Conservation (phyloP, 345 rosid species). For the Pistacia integerrima region DNA sequence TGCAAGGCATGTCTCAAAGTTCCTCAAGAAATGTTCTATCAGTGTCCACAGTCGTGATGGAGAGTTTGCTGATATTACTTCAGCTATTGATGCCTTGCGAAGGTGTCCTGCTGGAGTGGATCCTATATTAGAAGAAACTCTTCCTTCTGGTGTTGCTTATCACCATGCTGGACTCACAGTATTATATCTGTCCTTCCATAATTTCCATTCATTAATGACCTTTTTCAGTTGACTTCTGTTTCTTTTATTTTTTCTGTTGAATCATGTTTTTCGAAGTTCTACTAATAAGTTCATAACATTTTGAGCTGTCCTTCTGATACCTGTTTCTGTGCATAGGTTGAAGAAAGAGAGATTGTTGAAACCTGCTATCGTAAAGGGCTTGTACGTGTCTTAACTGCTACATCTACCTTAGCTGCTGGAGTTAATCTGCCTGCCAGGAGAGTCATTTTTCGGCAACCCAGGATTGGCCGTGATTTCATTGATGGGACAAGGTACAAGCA, state of each 20-base stretch:
- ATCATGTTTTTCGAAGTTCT: not conserved
- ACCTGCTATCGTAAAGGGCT: conserved; percentile 91
- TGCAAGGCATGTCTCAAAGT: conserved; percentile 82
- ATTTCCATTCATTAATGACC: not conserved
- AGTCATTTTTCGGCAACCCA: conserved; percentile 97
- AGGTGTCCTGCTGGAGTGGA: conserved; percentile 90
- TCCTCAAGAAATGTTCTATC: conserved; percentile 59
- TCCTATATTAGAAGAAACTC: conserved; percentile 86
- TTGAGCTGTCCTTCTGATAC: conserved; percentile 8
- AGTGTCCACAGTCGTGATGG: conserved; percentile 43
- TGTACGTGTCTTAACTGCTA: conserved; percentile 87
- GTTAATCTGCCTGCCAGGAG: conserved; percentile 98
- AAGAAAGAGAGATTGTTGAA: conserved; percentile 96
- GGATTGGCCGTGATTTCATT: conserved; percentile 92
- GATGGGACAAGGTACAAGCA: conserved; percentile 98
- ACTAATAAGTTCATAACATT: conserved; percentile 8
- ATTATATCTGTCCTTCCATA: conserved; percentile 36
- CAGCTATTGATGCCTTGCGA: conserved; percentile 78
- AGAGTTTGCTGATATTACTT: conserved; percentile 62
- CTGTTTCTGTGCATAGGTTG: conserved; percentile 58
- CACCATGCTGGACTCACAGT: conserved; percentile 99
- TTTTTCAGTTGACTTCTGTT: conserved; percentile 14
- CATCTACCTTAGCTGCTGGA: conserved; percentile 98
- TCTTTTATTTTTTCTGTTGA: conserved; percentile 15
- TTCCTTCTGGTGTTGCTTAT: conserved; percentile 95